A percentile compares a stretch with the other conserved stretches of the same genome.
phyloP scores from a whole-genome alignment of 495 filamentous ascomycete genomes.

The Letharia lupina region DNA sequence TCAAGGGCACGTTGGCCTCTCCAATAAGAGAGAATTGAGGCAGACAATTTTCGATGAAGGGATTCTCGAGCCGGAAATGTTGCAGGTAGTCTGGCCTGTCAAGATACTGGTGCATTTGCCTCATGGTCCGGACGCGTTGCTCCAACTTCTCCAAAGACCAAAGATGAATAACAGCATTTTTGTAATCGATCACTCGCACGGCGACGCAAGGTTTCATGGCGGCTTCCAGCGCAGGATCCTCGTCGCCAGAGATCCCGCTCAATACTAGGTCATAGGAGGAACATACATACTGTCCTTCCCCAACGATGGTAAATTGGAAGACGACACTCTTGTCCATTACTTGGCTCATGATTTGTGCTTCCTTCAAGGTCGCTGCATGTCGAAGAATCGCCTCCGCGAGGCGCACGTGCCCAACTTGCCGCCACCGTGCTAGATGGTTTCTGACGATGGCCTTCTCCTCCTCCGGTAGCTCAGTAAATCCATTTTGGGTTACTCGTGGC shows the following conservation, averaged over 20 bases:
- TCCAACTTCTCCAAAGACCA: slow-evolving; percentile 95
- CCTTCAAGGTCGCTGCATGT: slow-evolving; percentile 79
- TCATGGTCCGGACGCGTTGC: slow-evolving; percentile 79
- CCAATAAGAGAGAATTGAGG: slow-evolving; percentile 88
- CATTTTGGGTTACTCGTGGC: slow-evolving; percentile 41
- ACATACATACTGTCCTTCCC: slow-evolving; percentile 75
- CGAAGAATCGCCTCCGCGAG: slow-evolving; percentile 93
- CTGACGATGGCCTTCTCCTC: slow-evolving; percentile 63
- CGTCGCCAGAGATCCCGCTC: slow-evolving; percentile 84
- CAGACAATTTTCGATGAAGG: slow-evolving; percentile 82
- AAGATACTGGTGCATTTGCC: slow-evolving; percentile 92
- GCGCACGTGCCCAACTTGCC: slow-evolving; percentile 73
- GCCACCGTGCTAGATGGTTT: slow-evolving; percentile 63
- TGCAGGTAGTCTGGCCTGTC: slow-evolving; percentile 89
- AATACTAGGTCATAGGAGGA: slow-evolving; percentile 95
- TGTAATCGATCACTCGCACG: slow-evolving; percentile 86
- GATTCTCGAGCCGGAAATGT: slow-evolving; percentile 51
- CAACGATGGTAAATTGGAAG: slow-evolving; percentile 91
- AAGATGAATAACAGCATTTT: slow-evolving; percentile 74
- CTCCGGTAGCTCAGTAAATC: slow-evolving; percentile 53
- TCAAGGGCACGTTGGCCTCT: slow-evolving; percentile 86
- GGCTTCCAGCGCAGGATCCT: slow-evolving; percentile 73
- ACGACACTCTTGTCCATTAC: slow-evolving; percentile 89
- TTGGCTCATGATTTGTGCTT: slow-evolving; percentile 96
- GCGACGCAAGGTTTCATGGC: slow-evolving; percentile 84